Evolutionary conservation across 257 asterid genomes (phyloP), one percentile per base, ranked within the genome.

Genomic region (Linderniella brevidens): DNA sequence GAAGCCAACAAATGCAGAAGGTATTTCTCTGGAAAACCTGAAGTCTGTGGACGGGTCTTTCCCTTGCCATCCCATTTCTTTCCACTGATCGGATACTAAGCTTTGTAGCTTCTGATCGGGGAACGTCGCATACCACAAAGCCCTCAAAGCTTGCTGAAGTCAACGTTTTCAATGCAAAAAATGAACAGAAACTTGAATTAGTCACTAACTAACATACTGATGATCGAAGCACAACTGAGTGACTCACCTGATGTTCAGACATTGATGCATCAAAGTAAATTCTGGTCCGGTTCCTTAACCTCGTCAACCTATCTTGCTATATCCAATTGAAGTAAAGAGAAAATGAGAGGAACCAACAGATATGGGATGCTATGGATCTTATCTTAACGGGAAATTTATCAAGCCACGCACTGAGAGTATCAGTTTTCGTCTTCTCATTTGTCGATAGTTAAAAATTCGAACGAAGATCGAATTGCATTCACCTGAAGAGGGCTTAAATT

Each of bases 61-160:
- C 35, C 96, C 96, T 61, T 86, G 96, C 96, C 96, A 86, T 52
- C 96, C 96, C 96, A 86, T 86, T 58, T 86, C 74, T 63, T 86
- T 86, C 96, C 96, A 82, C 61, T 76, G 90, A 51, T 82, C 92
- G 55, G 94, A 86, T 63, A 82, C 64, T 73, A 86, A 72, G 72
- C 77, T 62, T 11, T 61, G 72, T 25, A 86, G 69, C 66, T 82
- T 70, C 62, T 65, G 68, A 14, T 68, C 81, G 36, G 96, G 96
- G 56, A 74, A 86, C 19, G 96, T 68, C 20, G 90, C 84, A 38
- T 59, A 61, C 96, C 96, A 86, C 41, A 86, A 65, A 37, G 94
- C 90, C 73, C 66, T 72, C 72, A 86, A 70, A 52, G 84, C 88
- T 37, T 74, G 82, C 94, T 83, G 57, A 18, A 57, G 13, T 29